A percentile compares a stretch with the other conserved stretches of the same genome.
These are phyloP conservation scores for Bocquillonia castaneifolia DNA, from an alignment of 441 rosid species.

Conservation along the genomic window DNA sequence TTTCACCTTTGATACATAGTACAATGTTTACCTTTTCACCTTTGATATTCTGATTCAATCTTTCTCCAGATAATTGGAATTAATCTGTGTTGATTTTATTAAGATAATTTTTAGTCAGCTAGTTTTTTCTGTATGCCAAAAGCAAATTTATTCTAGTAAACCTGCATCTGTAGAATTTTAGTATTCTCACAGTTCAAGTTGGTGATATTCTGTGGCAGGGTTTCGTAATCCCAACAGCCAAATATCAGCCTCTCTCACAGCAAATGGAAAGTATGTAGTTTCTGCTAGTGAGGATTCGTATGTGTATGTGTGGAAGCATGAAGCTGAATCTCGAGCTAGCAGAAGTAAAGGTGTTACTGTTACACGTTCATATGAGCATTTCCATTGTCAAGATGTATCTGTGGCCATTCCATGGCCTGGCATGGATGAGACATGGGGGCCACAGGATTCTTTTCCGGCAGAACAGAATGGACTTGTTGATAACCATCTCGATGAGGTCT, in stretches of 20 bases:
- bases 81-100: background rate
- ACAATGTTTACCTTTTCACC: background rate
- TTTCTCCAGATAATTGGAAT: background rate
- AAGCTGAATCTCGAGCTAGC: conserved; percentile 66
- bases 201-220: conserved; percentile 45
- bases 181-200: conserved; percentile 19
- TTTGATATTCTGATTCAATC: background rate
- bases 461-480: conserved; percentile 43
- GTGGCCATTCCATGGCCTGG: conserved; percentile 97
- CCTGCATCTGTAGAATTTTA: conserved; percentile 11
- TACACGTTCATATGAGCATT: conserved; percentile 74
- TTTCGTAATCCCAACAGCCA: conserved; percentile 90
- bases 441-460: conserved; percentile 28
- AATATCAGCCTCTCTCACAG: conserved; percentile 74
- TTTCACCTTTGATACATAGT: no score
- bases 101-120: background rate
- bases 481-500: conserved; percentile 46
- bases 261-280: conserved; percentile 76
- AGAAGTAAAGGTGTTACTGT: conserved; percentile 66
- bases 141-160: background rate
- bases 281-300: conserved; percentile 95
- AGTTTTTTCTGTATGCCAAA: conserved; percentile 1
- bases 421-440: conserved; percentile 44
- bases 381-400: conserved; percentile 85
- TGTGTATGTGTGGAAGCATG: conserved; percentile 91